Evolutionary conservation across 129 eudicot species (phyloP).

Genomic region (Lonicera japonica): DNA sequence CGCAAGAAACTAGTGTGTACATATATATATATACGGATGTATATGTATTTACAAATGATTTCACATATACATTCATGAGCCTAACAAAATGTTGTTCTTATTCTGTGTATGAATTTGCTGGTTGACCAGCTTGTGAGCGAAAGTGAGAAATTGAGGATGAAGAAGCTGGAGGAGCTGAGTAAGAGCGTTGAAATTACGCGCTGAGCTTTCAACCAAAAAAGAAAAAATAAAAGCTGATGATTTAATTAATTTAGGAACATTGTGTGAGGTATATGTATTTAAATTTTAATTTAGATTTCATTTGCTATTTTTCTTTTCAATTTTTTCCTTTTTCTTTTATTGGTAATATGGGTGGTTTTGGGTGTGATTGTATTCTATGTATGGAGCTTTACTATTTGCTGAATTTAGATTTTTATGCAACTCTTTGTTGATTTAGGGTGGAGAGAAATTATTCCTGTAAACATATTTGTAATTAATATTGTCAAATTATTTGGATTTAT

Average conservation of each 20-base stretch:
- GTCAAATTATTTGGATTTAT: too few species aligned
- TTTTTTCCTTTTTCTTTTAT: too few species aligned
- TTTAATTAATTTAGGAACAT: conserved; percentile 35
- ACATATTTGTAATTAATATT: too few species aligned
- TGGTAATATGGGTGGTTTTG: neutral
- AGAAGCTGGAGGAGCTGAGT: conserved; percentile 95
- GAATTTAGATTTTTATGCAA: too few species aligned
- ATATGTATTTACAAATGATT: too few species aligned
- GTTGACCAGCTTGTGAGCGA: conserved; percentile 90
- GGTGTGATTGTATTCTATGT: neutral
- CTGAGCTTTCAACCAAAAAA: conserved; percentile 23
- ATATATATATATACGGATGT: neutral
- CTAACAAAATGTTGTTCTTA: neutral
- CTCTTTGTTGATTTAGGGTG: too few species aligned
- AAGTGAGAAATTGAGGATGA: conserved; percentile 97
- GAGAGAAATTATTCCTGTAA: too few species aligned
- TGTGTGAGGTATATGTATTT: conserved; percentile 41
- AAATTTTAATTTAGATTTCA: too few species aligned
- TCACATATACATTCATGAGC: neutral
- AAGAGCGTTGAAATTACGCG: conserved; percentile 74
- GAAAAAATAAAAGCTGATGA: conserved; percentile 19
- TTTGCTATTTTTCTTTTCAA: too few species aligned
- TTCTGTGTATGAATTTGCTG: conserved; percentile 8
- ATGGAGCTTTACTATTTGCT: too few species aligned
- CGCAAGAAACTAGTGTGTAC: too few species aligned